Evolutionary conservation across 768 basidiomycete species (phyloP), one percentile per base, ranked within the genome.

Genomic region (Hydnomerulius pinastri): DNA sequence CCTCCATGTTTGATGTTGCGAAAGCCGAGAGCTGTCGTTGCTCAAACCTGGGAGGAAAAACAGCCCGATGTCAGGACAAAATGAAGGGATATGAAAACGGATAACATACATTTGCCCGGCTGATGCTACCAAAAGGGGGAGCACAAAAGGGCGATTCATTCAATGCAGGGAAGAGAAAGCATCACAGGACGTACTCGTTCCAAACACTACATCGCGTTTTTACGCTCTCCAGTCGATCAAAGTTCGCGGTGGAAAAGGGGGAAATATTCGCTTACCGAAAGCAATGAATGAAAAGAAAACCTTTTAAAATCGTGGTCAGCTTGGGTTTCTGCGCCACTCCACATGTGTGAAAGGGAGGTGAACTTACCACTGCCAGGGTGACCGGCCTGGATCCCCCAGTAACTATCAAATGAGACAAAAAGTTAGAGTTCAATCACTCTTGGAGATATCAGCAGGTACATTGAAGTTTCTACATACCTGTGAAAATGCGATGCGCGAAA

Each of bases 171-270:
- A 39, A 15, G 2, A 18, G 13, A 32, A 3, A 27, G 32, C 10
- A 28, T 29, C 21, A 30, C 24, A n/a, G 9, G 4, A 59, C 68
- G 54, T 8, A 70, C 67, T 53, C 30, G 64, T 46, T 12, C 67
- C 68, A 48, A 64, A 68, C 5, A 37, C 67, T 68, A 36, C 46
- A n/a, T n/a, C n/a, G n/a, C n/a, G n/a, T n/a, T 4, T 15, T n/a
- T 23, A 5, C 35, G 33, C 30, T 48, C 48, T 41, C 25, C 37
- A 15, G 48, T 69, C 50, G 65, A 52, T 6, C 36, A 29, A 47
- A 18, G n/a, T 43, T 28, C n/a, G n/a, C 6, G 6, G 25, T 23
- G 9, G n/a, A 5, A n/a, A 20, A 1, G 20, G 4, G 24, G 24
- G 47, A 33, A 25, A 18, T 10, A 25, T 27, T 36, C 27, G 12